Conservation (phyloP, 208 protist species). For the Wallacemonas sp. region DNA sequence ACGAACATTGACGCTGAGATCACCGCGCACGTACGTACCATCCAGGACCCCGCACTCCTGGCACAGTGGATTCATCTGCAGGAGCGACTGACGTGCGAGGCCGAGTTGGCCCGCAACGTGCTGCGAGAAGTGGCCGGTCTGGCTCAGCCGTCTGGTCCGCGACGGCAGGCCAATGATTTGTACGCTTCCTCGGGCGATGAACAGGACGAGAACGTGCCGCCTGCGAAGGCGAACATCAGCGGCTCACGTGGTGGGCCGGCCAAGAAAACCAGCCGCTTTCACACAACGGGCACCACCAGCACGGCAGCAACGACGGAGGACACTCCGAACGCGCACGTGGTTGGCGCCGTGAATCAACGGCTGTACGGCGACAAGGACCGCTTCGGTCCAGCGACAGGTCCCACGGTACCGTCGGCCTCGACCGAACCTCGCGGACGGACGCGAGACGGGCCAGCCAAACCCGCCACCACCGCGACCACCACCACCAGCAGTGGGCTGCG, state of each 20-base stretch:
- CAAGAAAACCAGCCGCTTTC: conserved; percentile 3
- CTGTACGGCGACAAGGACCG: conserved; percentile 84
- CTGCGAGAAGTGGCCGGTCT: conserved; percentile 41
- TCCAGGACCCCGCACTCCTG: conserved; percentile 26
- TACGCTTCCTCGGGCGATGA: background rate
- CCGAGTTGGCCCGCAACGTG: conserved; percentile 28
- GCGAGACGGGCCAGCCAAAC: background rate
- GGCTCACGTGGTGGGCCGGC: background rate
- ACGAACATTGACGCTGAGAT: conserved; percentile 49
- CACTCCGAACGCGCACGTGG: background rate
- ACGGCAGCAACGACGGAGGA: background rate
- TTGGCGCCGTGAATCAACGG: conserved; percentile 37
- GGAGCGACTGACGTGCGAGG: conserved; percentile 44
- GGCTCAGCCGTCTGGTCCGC: conserved; percentile 11
- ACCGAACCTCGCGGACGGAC: conserved; percentile 1
- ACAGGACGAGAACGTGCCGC: conserved; percentile 21
- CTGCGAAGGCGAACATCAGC: background rate
- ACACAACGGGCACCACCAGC: background rate
- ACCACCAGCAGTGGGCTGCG: background rate
- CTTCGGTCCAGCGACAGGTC: conserved; percentile 66
- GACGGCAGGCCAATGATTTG: background rate
- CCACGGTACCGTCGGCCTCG: background rate
- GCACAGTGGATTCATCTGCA: conserved; percentile 41
- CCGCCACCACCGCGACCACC: background rate
- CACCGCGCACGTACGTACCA: conserved; percentile 18